Conservation (phyloP, 208 protist species). For the Phytomonas sp. region DNA sequence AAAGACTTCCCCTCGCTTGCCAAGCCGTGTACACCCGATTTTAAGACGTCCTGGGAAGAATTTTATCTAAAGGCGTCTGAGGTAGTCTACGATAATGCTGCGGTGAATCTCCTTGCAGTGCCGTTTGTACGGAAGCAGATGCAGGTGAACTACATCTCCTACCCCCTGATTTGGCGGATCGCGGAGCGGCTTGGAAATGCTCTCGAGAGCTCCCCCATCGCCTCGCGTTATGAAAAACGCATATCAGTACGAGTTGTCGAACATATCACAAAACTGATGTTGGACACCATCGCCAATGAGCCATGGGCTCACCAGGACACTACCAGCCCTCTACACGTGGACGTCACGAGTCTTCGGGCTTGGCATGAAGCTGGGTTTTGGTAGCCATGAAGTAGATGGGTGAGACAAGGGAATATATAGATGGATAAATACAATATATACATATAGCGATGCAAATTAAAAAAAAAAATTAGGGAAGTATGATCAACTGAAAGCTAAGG, state of each 20-base stretch:
- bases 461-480: background rate
- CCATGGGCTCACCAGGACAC: slow-evolving; percentile 69
- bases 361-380: slow-evolving; percentile 86
- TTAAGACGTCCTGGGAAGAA: slow-evolving; percentile 46
- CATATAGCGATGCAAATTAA: background rate
- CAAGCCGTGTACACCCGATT: slow-evolving; percentile 50
- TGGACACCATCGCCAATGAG: slow-evolving; percentile 82
- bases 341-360: slow-evolving; percentile 76
- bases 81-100: slow-evolving; percentile 67
- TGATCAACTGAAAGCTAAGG: background rate
- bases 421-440: background rate
- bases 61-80: slow-evolving; percentile 62
- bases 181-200: slow-evolving; percentile 69
- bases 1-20: slow-evolving; percentile 74
- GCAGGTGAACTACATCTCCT: slow-evolving; percentile 72
- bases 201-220: slow-evolving; percentile 28
- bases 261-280: slow-evolving; percentile 80
- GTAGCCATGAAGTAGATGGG: slow-evolving; percentile 23
- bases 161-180: slow-evolving; percentile 82
- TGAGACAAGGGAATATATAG: background rate
- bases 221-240: slow-evolving; percentile 39
- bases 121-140: slow-evolving; percentile 77
- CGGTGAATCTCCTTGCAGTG: slow-evolving; percentile 37
- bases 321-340: slow-evolving; percentile 65
- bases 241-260: slow-evolving; percentile 51